Evolutionary conservation across 2,329 filamentous ascomycete genomes (phyloP), one percentile per base, ranked within the genome.

Genomic region (Knufia petricola): DNA sequence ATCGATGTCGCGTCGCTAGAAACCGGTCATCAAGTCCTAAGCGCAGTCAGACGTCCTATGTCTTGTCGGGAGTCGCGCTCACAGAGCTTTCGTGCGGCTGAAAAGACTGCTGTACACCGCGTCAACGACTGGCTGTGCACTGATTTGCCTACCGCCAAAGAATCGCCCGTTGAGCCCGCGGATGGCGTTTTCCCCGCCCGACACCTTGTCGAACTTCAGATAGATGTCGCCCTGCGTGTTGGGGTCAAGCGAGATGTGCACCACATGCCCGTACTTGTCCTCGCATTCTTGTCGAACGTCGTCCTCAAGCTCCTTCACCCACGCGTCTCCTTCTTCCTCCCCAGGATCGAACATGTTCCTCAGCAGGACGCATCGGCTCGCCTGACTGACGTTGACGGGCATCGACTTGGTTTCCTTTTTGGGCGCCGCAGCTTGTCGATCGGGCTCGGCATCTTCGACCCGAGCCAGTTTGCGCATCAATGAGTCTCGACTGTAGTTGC

Each of bases 391-490:
- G 61, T 87, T 89, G 60, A 92, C 80, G 40, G 87, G 86, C 36
- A 89, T 71, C 47, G 85, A 79, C 63, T 88, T 88, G 36, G 76
- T 73, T 64, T 90, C 85, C 40, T 82, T 85, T 69, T 85, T 88
- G 56, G 86, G 84, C 64, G 87, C 87, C 56, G 82, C 71, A 9
- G 30, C 21, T 64, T 79, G 78, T 58, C 84, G 79, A 61, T 78
- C 79, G 59, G 76, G 72, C 60, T 78, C 77, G 59, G 76, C 71
- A 64, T 96, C 88, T 70, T 96, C 89, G 71, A 85, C 90, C 76
- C 92, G 84, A 65, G 92, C 89, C 69, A 98, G 85, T 73, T 96
- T 95, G 69, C 87, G 82, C 92, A 98, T 98, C 70, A 98, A 82
- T 64, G 89, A 87, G 73, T 96, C 88, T 71, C 92, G 87, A 76